These are phyloP conservation scores for Hypoxylon sp. DNA, from an alignment of 2,329 filamentous ascomycete genomes.

Conservation along the genomic window DNA sequence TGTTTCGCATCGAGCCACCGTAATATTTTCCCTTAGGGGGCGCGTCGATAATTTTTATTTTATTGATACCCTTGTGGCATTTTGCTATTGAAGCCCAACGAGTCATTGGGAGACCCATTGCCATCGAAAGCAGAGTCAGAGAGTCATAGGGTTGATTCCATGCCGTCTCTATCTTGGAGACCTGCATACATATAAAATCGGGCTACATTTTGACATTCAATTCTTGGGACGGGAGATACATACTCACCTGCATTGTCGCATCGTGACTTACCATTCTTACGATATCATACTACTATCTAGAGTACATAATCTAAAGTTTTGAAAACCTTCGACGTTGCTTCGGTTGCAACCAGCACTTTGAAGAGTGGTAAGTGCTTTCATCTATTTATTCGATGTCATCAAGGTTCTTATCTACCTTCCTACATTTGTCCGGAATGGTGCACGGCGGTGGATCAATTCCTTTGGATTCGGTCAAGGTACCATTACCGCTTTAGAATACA, in stretches of 20 bases:
- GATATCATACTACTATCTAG: slow-evolving; percentile 4
- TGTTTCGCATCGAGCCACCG: slow-evolving; percentile 22
- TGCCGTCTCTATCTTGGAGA: neutral
- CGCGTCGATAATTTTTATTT: slow-evolving; percentile 21
- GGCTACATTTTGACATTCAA: slow-evolving; percentile 6
- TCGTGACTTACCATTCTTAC: slow-evolving; percentile 17
- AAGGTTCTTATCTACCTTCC: slow-evolving; percentile 24
- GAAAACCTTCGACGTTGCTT: slow-evolving; percentile 20
- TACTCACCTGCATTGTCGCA: slow-evolving; percentile 17
- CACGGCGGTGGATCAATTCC: slow-evolving; percentile 20
- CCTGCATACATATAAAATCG: neutral
- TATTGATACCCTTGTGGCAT: slow-evolving; percentile 10
- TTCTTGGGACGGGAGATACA: neutral
- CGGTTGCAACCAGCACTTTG: slow-evolving; percentile 19
- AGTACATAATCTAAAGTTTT: slow-evolving; percentile 12
- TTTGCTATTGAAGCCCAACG: slow-evolving; percentile 42
- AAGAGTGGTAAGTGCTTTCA: slow-evolving; percentile 33
- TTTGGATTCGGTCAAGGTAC: slow-evolving; percentile 24
- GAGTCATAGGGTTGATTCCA: neutral
- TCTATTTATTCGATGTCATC: slow-evolving; percentile 30
- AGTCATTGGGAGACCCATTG: slow-evolving; percentile 33
- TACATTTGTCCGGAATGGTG: slow-evolving; percentile 16
- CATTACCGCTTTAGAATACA: slow-evolving; percentile 19
- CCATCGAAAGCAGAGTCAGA: slow-evolving; percentile 17
- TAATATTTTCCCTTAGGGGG: slow-evolving; percentile 15